Conservation (phyloP, 1,139 yeast species). For the Suhomyces ambrosiae region DNA sequence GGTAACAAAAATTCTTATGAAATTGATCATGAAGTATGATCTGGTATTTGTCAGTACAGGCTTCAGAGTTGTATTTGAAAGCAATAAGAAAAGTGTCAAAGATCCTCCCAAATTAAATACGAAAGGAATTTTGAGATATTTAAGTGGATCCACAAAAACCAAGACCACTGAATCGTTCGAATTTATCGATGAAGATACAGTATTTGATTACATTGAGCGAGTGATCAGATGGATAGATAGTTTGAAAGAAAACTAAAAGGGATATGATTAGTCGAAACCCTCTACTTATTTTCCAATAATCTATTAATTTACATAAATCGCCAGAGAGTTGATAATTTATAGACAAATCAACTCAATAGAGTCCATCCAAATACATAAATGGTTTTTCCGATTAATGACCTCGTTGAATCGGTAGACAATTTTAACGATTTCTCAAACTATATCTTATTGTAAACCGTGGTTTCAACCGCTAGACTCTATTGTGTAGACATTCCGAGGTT, state of each 20-base stretch:
- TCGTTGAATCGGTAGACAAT: too few relatives aligned
- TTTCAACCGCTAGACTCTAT: too few relatives aligned
- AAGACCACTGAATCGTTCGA: conserved; percentile 20
- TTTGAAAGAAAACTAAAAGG: conserved; percentile 14
- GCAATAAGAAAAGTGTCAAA: conserved; percentile 25
- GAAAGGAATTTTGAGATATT: conserved; percentile 13
- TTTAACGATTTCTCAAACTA: too few relatives aligned
- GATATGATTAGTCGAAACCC: too few relatives aligned
- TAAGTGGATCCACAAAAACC: conserved; percentile 17
- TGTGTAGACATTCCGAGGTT: too few relatives aligned
- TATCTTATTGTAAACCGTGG: too few relatives aligned
- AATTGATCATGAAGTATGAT: conserved; percentile 36
- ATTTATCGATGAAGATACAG: conserved; percentile 38
- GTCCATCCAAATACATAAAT: too few relatives aligned
- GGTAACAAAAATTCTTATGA: conserved; percentile 31
- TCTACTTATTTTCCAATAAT: too few relatives aligned
- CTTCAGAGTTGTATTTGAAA: conserved; percentile 38
- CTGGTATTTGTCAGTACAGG: conserved; percentile 34
- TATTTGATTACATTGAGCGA: conserved; percentile 35
- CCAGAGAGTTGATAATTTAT: too few relatives aligned
- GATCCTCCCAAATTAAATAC: conserved; percentile 9
- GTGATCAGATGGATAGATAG: conserved; percentile 36
- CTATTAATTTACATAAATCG: too few relatives aligned
- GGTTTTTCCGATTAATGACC: too few relatives aligned
- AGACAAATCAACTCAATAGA: too few relatives aligned